Base-by-base conservation (phyloP, 2,329 filamentous ascomycete genomes). In the Lasiodiplodia hormozganensis region DNA sequence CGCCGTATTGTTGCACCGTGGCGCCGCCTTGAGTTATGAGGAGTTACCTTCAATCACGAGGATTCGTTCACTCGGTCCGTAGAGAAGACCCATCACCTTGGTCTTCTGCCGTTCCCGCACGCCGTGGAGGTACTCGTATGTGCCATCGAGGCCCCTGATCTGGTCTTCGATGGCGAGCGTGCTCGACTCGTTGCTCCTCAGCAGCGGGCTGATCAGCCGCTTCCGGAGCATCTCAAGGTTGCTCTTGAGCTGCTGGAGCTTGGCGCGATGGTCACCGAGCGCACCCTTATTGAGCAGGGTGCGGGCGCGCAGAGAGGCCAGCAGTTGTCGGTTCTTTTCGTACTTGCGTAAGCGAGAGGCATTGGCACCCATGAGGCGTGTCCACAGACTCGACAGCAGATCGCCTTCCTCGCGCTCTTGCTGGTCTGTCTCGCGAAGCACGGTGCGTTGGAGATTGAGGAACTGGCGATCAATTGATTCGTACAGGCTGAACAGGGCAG, bases 391-490 rank as follows among this genome's bases (percentile, higher is more conserved):
- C 2, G 90, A 90, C 53, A 97, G 89, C 74, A 96, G 86, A 75
- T 97, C 93, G 70, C 89, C 89, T 77, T 96, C 92, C 36, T 89
- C 85, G 52, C 90, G 89, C 71, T 97, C 93, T 76, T 97, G 93
- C 6, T 88, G 87, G 71, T 92, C 90, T 23, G 90, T 89, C 81
- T 97, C 94, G 74, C 93, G 92, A 67, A 92, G 90, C 11, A 97
- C 94, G 5, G 89, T 92, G 70, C 94, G 90, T 71, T 93, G 93
- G 0, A 97, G 86, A 77, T 96, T 96, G 70, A 94, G 86, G 80
- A 97, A 97, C 78, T 97, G 93, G 65, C 89, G 88, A 81, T 98
- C 95, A 73, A 97, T 94, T 69, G 90, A 88, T 78, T 97, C 94
- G 79, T 97, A 97, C n/a, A 97, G 89, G 3, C 88, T 88, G 78